Evolutionary conservation across 495 filamentous ascomycete species (phyloP).

Genomic region (Parathielavia hyrcaniae): DNA sequence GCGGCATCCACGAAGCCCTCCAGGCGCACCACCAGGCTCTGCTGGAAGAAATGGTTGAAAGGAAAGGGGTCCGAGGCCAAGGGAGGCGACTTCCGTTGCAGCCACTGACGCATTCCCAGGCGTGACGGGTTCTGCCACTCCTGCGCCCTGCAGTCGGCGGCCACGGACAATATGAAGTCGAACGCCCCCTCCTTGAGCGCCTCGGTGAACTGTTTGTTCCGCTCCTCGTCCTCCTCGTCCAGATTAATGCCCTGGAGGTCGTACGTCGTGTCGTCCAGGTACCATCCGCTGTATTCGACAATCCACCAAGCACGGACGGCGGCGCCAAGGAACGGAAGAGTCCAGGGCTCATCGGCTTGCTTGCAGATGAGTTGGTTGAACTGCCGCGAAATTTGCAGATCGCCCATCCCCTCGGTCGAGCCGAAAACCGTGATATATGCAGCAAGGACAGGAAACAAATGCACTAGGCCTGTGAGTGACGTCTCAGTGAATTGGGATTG

Average conservation of each 20-base stretch:
- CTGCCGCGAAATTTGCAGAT: conserved; percentile 57
- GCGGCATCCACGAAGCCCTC: conserved; percentile 84
- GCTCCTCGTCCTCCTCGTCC: conserved; percentile 58
- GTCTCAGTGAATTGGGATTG: neutral
- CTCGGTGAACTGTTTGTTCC: conserved; percentile 63
- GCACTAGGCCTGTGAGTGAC: conserved; percentile 47
- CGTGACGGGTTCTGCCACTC: conserved; percentile 80
- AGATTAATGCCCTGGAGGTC: conserved; percentile 51
- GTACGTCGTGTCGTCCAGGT: conserved; percentile 60
- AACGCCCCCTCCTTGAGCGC: conserved; percentile 86
- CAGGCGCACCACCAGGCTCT: conserved; percentile 66
- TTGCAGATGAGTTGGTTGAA: conserved; percentile 62
- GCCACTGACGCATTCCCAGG: conserved; percentile 62
- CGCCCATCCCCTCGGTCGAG: conserved; percentile 55
- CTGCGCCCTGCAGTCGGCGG: conserved; percentile 60
- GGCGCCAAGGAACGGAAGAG: conserved; percentile 65
- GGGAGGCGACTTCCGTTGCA: conserved; percentile 68
- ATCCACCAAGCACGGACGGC: conserved; percentile 76
- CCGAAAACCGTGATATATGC: conserved; percentile 68
- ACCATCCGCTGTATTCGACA: conserved; percentile 85
- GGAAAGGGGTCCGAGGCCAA: conserved; percentile 55
- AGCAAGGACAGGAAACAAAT: conserved; percentile 71
- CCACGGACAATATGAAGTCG: conserved; percentile 79
- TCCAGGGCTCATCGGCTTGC: conserved; percentile 56
- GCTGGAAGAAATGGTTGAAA: conserved; percentile 59